Evolutionary conservation across 495 filamentous ascomycete genomes (phyloP), one percentile per base, ranked within the genome.

Genomic region (Annulohypoxylon nitens): DNA sequence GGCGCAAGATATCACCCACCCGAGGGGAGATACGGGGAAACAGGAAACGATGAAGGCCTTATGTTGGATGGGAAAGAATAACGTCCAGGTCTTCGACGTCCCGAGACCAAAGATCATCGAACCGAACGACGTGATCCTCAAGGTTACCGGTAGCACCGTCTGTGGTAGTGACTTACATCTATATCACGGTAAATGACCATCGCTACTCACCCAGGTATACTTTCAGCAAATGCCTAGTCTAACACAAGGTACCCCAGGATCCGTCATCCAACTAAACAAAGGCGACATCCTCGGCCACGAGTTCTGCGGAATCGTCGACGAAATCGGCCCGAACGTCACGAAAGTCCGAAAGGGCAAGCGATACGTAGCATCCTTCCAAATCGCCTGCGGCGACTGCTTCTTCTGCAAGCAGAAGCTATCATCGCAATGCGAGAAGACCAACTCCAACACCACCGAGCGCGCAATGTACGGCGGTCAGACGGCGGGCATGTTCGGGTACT

Each of bases 231-330:
- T 2, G 18, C 11, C 16, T 58, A 11, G 43, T 3, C 58, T 72
- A 34, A 67, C 39, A 45, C 9, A 5, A 59, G 11, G 20, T 8
- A 11, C 12, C 20, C 5, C 47, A 83, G 81, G 89, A 30, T 79
- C 83, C 18, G 86, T 97, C 26, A 81, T 95, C 3, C 86, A 97
- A 75, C 71, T 97, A 39, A 82, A 91, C 70, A 91, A 93, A 73
- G 93, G 95, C 47, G 94, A 97, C 81, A 94, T 97, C 57, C 86
- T 97, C 0, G 94, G 94, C 51, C 93, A 97, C 78, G 94, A 97
- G 74, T 97, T 93, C 82, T 94, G 91, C 76, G 94, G 94, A 47
- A 80, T 93, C 16, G 90, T 97, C 5, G 93, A 96, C 36, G 83
- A 86, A 14, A 85, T 93, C 5, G 94, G 94, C 0, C 80, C 88